Evolutionary conservation across 2,329 filamentous ascomycete species (phyloP).

Genomic region (Talaromyces pinophilus): DNA sequence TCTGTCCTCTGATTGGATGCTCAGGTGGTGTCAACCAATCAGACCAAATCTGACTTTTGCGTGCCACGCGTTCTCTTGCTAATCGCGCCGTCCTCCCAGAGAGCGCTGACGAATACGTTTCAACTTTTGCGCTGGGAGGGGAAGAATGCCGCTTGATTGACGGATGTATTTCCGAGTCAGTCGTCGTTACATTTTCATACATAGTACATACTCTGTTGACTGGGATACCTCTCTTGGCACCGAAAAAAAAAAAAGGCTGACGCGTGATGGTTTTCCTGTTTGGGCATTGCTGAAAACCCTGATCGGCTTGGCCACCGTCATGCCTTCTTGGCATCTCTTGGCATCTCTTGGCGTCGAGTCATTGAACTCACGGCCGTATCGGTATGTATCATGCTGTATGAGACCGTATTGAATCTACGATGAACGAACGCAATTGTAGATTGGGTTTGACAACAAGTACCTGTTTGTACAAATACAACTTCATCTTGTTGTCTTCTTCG

Average conservation of each 20-base stretch:
- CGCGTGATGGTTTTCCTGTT: slow-evolving; percentile 1
- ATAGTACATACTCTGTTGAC: neutral
- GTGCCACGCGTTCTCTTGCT: neutral
- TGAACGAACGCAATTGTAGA: neutral
- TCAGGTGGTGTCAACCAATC: neutral
- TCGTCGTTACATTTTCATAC: neutral
- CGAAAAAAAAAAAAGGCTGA: neutral
- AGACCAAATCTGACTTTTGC: neutral
- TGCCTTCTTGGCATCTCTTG: neutral
- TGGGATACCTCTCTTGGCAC: neutral
- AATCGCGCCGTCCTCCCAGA: neutral
- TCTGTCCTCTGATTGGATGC: neutral
- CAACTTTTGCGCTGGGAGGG: neutral
- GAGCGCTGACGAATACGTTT: neutral
- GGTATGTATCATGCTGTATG: slow-evolving; percentile 3
- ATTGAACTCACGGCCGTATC: neutral
- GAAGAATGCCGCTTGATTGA: neutral
- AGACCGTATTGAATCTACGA: neutral
- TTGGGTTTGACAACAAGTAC: neutral
- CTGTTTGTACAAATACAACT: neutral
- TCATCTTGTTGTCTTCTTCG: neutral
- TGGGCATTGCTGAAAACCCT: neutral
- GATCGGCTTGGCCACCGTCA: slow-evolving; percentile 1
- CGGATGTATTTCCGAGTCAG: neutral
- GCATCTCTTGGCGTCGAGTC: neutral